Percentiles rank a stretch among this genome's conserved stretches.
These are phyloP conservation scores for Penicillium cosmopolitanum DNA, from an alignment of 495 filamentous ascomycete species.

Conservation along the genomic window DNA sequence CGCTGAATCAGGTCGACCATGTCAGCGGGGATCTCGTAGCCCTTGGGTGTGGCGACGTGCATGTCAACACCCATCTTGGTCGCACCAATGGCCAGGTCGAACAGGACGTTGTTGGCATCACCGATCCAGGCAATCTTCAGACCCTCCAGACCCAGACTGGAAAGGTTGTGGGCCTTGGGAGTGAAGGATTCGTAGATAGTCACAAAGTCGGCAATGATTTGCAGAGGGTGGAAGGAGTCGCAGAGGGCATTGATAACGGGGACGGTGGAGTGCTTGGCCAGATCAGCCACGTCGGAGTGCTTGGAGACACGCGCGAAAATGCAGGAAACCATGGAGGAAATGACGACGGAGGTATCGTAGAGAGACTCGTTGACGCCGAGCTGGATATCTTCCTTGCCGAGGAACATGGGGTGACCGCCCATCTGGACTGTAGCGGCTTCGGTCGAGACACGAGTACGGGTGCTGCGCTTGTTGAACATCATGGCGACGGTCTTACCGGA, in stretches of 20 bases:
- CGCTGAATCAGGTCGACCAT: conserved; percentile 72
- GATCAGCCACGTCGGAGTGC: conserved; percentile 77
- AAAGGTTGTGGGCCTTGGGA: conserved; percentile 41
- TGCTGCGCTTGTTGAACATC: conserved; percentile 95
- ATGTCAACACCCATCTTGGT: conserved; percentile 85
- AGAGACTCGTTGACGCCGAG: conserved; percentile 94
- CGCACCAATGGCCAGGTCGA: conserved; percentile 84
- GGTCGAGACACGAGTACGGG: conserved; percentile 88
- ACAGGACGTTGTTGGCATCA: conserved; percentile 96
- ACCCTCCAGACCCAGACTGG: conserved; percentile 72
- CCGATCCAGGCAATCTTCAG: conserved; percentile 94
- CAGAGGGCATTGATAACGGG: conserved; percentile 95
- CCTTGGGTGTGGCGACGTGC: conserved; percentile 80
- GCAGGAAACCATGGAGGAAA: conserved; percentile 89
- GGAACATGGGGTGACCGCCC: conserved; percentile 94
- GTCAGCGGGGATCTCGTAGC: conserved; percentile 72
- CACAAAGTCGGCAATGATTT: conserved; percentile 89
- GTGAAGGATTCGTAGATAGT: conserved; percentile 82
- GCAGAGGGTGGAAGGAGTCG: conserved; percentile 86
- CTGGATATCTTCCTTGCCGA: conserved; percentile 94
- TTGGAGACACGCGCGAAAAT: conserved; percentile 87
- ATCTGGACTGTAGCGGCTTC: conserved; percentile 82
- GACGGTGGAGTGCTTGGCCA: conserved; percentile 80
- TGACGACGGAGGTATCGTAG: conserved; percentile 83
- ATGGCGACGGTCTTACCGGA: conserved; percentile 85